These are phyloP conservation scores for Leucaena leucocephala DNA, from an alignment of 306 rosid genomes.

Conservation along the genomic window DNA sequence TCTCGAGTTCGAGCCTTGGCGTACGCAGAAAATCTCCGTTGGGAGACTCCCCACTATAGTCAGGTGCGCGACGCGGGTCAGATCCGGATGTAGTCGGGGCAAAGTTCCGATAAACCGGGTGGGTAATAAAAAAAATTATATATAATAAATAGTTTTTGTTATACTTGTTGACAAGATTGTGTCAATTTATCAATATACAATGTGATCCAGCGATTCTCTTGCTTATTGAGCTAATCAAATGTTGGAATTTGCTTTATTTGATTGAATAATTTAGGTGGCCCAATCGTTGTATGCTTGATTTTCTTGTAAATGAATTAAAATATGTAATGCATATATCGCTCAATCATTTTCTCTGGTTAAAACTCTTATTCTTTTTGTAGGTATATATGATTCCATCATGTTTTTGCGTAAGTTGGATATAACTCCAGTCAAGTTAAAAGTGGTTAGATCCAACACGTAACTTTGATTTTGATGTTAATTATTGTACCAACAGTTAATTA, in stretches of 20 bases:
- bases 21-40: too few relatives aligned
- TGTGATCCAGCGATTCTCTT: neutral
- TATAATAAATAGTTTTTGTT: too few relatives aligned
- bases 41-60: too few relatives aligned
- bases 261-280: neutral
- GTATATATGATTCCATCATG: neutral
- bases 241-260: neutral
- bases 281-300: neutral
- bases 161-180: neutral
- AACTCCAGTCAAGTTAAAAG: neutral
- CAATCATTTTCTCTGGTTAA: neutral
- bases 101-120: too few relatives aligned
- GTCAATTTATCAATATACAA: neutral
- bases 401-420: neutral
- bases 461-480: neutral
- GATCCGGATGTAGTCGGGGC: too few relatives aligned
- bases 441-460: neutral
- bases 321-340: neutral
- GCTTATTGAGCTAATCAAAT: neutral
- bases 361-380: neutral
- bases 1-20: too few relatives aligned
- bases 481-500: neutral
- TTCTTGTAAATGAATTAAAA: neutral
- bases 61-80: too few relatives aligned
- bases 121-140: too few relatives aligned